A percentile compares a stretch with the other conserved stretches of the same genome.
These are phyloP conservation scores for Maudiozyma humilis DNA, from an alignment of 1,139 yeast species.

Conservation along the genomic window DNA sequence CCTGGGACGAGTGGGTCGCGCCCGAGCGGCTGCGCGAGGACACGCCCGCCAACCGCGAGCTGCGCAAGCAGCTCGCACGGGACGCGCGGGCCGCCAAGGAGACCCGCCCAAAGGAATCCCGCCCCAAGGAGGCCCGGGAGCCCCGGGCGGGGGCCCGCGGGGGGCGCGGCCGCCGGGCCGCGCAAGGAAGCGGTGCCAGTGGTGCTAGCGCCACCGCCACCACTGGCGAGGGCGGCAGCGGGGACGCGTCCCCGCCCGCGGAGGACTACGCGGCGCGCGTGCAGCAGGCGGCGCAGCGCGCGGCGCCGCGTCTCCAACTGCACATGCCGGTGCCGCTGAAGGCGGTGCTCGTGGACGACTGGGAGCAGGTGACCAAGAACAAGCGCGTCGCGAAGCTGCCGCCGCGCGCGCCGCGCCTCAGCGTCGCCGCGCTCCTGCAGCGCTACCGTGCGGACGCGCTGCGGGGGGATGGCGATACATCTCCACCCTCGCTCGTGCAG, in stretches of 20 bases:
- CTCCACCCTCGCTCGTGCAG: conserved; percentile 39
- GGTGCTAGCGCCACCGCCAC: neutral
- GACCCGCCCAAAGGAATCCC: no score
- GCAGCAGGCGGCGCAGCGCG: no score
- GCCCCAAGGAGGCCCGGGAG: no score
- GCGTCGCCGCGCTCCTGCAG: conserved; percentile 43
- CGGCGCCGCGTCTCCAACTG: no score
- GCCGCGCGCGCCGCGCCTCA: conserved; percentile 33
- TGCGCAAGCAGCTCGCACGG: conserved; percentile 55
- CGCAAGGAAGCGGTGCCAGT: no score
- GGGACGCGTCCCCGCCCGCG: no score
- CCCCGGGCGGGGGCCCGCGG: neutral
- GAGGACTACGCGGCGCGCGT: no score
- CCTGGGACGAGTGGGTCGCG: conserved; percentile 97
- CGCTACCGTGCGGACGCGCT: conserved; percentile 34
- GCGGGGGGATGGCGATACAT: neutral
- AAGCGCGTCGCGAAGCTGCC: conserved; percentile 63
- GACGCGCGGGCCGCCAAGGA: conserved; percentile 33
- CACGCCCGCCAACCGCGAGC: conserved; percentile 58
- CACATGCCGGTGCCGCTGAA: conserved; percentile 60
- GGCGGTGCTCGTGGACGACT: conserved; percentile 73
- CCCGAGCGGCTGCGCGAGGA: conserved; percentile 57
- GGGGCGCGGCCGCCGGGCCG: no score
- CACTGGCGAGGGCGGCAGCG: neutral
- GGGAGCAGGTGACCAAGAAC: conserved; percentile 84